Percentiles rank a stretch among this genome's conserved stretches.
These are phyloP conservation scores for Berkeleyomyces basicola DNA, from an alignment of 2,329 filamentous ascomycete genomes.

Conservation along the genomic window DNA sequence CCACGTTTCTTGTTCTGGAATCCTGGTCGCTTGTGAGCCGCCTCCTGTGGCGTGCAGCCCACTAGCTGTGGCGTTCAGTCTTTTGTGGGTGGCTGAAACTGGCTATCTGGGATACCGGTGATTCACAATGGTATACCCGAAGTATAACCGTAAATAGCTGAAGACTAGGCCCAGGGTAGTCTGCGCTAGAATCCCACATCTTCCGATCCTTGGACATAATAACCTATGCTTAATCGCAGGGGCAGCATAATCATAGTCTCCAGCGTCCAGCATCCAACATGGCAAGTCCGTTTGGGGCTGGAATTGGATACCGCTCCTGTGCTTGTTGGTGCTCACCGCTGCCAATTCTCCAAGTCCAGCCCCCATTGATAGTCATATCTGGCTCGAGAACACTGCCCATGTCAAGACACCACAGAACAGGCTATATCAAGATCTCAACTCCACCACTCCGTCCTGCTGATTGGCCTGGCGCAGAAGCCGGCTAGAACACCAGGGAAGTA, in stretches of 20 bases:
- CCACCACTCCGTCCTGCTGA: not conserved
- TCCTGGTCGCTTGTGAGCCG: not conserved
- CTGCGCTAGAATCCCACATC: too few species aligned
- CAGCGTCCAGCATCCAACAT: too few species aligned
- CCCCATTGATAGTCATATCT: not conserved
- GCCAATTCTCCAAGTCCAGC: not conserved
- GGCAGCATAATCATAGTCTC: too few species aligned
- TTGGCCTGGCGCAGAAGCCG: not conserved
- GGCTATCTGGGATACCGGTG: not conserved
- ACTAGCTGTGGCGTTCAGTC: too few species aligned
- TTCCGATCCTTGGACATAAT: too few species aligned
- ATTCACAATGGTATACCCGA: not conserved
- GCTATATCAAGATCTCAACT: not conserved
- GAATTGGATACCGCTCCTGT: too few species aligned
- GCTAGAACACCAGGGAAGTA: not conserved
- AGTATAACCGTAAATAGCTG: not conserved
- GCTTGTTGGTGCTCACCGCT: not conserved
- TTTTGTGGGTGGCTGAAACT: not conserved
- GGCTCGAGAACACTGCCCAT: not conserved
- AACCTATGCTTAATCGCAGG: too few species aligned
- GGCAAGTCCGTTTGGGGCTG: too few species aligned
- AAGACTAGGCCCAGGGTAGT: not conserved
- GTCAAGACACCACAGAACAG: not conserved
- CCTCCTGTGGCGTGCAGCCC: not conserved
- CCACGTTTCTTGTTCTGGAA: not conserved